Percentiles rank a stretch among this genome's conserved stretches.
These are phyloP conservation scores for Cryptococcus sp. DNA, from an alignment of 1,284 basidiomycete genomes.

Conservation along the genomic window DNA sequence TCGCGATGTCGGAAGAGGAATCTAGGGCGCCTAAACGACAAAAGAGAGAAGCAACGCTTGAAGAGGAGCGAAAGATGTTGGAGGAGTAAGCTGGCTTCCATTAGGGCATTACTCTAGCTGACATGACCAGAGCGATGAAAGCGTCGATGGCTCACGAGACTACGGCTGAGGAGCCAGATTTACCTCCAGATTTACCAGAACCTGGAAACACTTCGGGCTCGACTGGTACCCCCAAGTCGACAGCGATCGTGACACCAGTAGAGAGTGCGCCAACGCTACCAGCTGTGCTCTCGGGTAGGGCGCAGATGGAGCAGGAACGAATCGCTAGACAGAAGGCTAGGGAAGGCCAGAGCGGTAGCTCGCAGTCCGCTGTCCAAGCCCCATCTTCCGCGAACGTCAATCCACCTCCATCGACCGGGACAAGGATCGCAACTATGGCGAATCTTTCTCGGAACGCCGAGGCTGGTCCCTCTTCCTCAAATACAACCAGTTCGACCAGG, in stretches of 20 bases:
- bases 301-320: slow-evolving; percentile 41
- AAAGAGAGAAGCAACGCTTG: slow-evolving; percentile 32
- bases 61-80: slow-evolving; percentile 35
- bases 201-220: slow-evolving; percentile 6
- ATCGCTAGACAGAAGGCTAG: slow-evolving; percentile 34
- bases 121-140: slow-evolving; percentile 18
- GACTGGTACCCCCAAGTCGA: slow-evolving; percentile 7
- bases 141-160: slow-evolving; percentile 20
- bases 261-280: slow-evolving; percentile 1
- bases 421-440: background rate
- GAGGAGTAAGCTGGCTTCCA: slow-evolving; percentile 27
- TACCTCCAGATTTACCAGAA: no score
- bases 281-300: slow-evolving; percentile 26
- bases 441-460: background rate
- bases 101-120: no score
- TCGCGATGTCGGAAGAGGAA: slow-evolving; percentile 24
- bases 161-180: background rate
- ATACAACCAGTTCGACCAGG: background rate
- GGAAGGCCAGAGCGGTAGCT: slow-evolving; percentile 1
- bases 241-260: slow-evolving; percentile 6
- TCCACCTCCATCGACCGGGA: background rate
- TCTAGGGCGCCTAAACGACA: slow-evolving; percentile 23
- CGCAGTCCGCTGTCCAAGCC: background rate
- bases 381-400: background rate
- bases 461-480: background rate